Evolutionary conservation across 345 rosid species (phyloP), one percentile per base, ranked within the genome.

Genomic region (Citropsis articulata): DNA sequence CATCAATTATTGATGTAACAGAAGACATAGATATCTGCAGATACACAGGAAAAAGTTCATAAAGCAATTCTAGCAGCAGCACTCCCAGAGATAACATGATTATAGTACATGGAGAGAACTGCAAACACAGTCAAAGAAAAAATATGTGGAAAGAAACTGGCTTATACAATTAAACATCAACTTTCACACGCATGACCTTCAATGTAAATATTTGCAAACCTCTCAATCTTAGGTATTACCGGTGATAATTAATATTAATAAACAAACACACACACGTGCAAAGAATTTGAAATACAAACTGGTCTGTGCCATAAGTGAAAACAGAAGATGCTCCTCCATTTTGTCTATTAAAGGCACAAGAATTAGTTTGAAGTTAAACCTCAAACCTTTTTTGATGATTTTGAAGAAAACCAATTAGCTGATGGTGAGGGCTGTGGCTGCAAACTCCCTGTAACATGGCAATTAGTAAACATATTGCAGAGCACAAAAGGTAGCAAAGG

Each of bases 1-100:
- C 99, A 82, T 96, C 99, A 71, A 90, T 77, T 76, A 94, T 91
- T 70, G 98, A 96, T 79, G 99, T 94, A 75, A 96, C 98, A 24
- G 97, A 82, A 77, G 97, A 89, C 79, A 89, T 79, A 68, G 99
- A 72, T 69, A 94, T 78, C 94, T 92, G 91, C 40, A 50, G 78
- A 76, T 6, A 77, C 56, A 22, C 38, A 30, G 50, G 55, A 65
- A 74, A 31, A 74, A 60, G 18, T 6, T 2, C 24, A 62, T 38
- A 73, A 24, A 33, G 6, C 9, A 27, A 14, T 62, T 4, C 40
- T 21, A 66, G 24, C 27, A 66, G 36, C 40, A 1, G 13, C 48
- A 66, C 25, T 19, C 25, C 16, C 12, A 18, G 10, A 66, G 24
- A 8, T 35, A 66, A 36, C 71, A 9, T 38, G 53, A 36, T 67